Evolutionary conservation across 129 eudicot species (phyloP).

Genomic region (Tagetes patula): DNA sequence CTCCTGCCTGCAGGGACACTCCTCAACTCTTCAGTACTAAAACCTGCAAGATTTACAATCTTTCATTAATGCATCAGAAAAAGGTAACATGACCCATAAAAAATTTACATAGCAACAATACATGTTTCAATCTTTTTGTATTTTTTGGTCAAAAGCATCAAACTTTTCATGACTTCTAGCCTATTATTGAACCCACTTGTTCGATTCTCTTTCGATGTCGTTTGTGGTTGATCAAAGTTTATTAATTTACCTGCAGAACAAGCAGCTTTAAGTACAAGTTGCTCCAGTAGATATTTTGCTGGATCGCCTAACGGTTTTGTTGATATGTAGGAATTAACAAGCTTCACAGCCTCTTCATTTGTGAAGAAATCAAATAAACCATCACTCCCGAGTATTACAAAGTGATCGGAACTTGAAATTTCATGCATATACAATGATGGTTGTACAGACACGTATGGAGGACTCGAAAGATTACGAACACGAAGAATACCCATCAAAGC

Average conservation of each 20-base stretch:
- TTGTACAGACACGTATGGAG: conserved; percentile 78
- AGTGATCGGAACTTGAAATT: conserved; percentile 69
- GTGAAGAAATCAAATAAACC: conserved; percentile 94
- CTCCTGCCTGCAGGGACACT: conserved; percentile 91
- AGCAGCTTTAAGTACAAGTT: conserved; percentile 87
- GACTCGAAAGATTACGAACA: conserved; percentile 84
- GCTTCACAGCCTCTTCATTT: conserved; percentile 77
- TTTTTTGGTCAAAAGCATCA: conserved; percentile 18
- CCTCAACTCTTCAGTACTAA: conserved; percentile 80
- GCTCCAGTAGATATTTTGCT: conserved; percentile 79
- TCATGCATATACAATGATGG: conserved; percentile 69
- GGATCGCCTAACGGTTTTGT: conserved; percentile 83
- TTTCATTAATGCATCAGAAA: background rate
- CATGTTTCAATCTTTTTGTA: background rate
- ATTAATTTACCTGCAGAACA: conserved; percentile 75
- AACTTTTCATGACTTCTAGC: conserved; percentile 21
- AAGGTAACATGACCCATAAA: background rate
- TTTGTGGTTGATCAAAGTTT: background rate
- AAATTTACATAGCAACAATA: background rate
- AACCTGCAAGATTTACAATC: conserved; percentile 50
- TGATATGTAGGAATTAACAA: conserved; percentile 64
- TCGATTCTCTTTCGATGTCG: conserved; percentile 10
- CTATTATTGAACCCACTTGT: background rate
- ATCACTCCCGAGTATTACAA: conserved; percentile 90
- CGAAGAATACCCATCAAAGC: conserved; percentile 98